Percentiles rank a stretch among this genome's conserved stretches.
Evolutionary conservation across 225 moss, liverwort and hornwort species (phyloP).

Genomic region (Takakia lepidozioides): DNA sequence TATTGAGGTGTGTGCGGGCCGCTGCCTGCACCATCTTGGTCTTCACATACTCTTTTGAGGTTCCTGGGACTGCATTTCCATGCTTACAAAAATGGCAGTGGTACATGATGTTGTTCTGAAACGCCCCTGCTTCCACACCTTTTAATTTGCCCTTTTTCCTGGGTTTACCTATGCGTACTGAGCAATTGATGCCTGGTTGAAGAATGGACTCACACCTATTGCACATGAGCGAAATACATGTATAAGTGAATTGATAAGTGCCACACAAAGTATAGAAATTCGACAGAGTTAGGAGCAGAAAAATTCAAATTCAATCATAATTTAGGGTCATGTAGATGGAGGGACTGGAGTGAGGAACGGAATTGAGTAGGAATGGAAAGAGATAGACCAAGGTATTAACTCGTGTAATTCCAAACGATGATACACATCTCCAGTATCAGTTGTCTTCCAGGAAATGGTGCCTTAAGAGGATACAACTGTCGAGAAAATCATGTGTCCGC

Average conservation of each 20-base stretch:
- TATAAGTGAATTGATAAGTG: no score
- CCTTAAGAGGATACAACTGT: neutral
- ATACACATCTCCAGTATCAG: no score
- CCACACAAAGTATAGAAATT: no score
- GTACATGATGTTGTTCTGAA: constrained; percentile 31
- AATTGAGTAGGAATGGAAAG: neutral
- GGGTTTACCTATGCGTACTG: constrained; percentile 32
- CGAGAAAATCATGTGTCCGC: neutral
- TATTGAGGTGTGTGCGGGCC: constrained; percentile 40
- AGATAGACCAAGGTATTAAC: neutral
- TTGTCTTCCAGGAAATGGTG: no score
- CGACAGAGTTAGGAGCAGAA: no score
- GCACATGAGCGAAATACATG: no score
- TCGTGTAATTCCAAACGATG: no score
- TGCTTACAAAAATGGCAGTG: constrained; percentile 69
- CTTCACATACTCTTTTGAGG: constrained; percentile 37
- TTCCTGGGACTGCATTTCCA: constrained; percentile 39
- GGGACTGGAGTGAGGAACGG: neutral
- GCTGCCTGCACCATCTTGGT: constrained; percentile 55
- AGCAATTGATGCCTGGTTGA: constrained; percentile 58
- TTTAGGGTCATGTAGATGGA: neutral
- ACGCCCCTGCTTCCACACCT: constrained; percentile 2
- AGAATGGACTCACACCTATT: constrained; percentile 71
- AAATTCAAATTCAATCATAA: no score
- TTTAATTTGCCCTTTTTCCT: constrained; percentile 33